Base-by-base conservation (phyloP, 306 rosid genomes). In the Quercus cerris region DNA sequence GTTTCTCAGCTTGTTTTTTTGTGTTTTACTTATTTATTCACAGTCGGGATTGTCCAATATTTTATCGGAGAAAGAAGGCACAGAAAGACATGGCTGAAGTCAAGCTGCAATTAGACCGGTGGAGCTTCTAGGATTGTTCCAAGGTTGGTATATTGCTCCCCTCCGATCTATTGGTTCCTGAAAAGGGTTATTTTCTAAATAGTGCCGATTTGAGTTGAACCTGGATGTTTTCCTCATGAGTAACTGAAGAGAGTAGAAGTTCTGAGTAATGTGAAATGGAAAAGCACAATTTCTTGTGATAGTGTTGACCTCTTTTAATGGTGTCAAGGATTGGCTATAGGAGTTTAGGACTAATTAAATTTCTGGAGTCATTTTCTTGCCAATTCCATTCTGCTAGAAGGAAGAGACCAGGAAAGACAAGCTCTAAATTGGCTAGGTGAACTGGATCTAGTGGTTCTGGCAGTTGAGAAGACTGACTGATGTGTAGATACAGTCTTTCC, bases 11-110 rank as follows among this genome's bases (percentile, higher is more conserved):
- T 18, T 25, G 79, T 5, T 0, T 55, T 55, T 82, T 56, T 27
- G 41, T n/a, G 57, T 30, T 69, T 28, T 81, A 69, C 79, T 57
- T 44, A n/a, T 23, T 79, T 82, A 38, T 82, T 83, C 77, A 63
- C 88, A 95, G 99, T 85, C 98, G 98, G 76, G 98, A 95, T 85
- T 95, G 99, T 70, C 99, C 99, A 46, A 95, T 95, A 83, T 93
- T 95, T 83, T 95, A 93, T 81, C 83, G 98, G 73, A 86, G 99
- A 67, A 95, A 93, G 87, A 95, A 95, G 80, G 98, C 94, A 52
- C 99, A 95, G 82, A 95, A 95, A 84, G 99, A 95, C 83, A 93
- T 95, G 99, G 95, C 94, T 15, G 99, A 95, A 86, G 98, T 97
- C 81, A 91, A 78, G 84, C 54, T 77, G 82, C 98, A 89, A 80